These are phyloP conservation scores for Galerina sulciceps DNA, from an alignment of 768 basidiomycete genomes.

Conservation along the genomic window DNA sequence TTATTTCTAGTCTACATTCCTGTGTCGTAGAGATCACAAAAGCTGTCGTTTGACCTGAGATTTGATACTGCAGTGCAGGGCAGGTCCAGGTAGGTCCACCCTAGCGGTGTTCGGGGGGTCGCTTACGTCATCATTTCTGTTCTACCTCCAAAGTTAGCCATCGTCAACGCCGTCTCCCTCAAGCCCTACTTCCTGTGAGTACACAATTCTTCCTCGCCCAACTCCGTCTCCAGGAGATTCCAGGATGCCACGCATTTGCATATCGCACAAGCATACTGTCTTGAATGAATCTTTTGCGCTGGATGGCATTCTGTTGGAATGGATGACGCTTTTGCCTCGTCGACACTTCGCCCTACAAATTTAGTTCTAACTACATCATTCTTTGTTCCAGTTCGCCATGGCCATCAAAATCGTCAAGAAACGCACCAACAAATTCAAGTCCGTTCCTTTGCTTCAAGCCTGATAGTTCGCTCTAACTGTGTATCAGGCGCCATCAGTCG, in stretches of 20 bases:
- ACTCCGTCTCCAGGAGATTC: conserved; percentile 16
- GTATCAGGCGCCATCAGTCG: conserved; percentile 90
- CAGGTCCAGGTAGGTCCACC: no score
- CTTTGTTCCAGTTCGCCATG: conserved; percentile 42
- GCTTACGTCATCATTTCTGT: conserved; percentile 33
- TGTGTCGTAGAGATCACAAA: no score
- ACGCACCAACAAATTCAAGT: conserved; percentile 98
- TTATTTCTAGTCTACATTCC: no score
- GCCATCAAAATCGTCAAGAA: conserved; percentile 88
- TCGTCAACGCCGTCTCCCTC: conserved; percentile 51
- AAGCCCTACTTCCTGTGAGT: conserved; percentile 62
- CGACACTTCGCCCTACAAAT: conserved; percentile 13
- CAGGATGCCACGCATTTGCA: conserved; percentile 8
- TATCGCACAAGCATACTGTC: conserved; percentile 6
- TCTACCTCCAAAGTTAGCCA: conserved; percentile 20
- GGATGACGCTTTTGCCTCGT: conserved; percentile 34
- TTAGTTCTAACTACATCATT: conserved; percentile 15
- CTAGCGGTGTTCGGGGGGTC: conserved; percentile 13
- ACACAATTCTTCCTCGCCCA: conserved; percentile 21
- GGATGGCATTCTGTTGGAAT: conserved; percentile 36
- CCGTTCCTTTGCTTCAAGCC: conserved; percentile 29
- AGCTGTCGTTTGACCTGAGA: no score
- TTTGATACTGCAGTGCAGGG: no score
- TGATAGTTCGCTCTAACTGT: conserved; percentile 2
- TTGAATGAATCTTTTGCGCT: conserved; percentile 25